phyloP scores from a whole-genome alignment of 257 asterid genomes.

The Plantago ovata region DNA sequence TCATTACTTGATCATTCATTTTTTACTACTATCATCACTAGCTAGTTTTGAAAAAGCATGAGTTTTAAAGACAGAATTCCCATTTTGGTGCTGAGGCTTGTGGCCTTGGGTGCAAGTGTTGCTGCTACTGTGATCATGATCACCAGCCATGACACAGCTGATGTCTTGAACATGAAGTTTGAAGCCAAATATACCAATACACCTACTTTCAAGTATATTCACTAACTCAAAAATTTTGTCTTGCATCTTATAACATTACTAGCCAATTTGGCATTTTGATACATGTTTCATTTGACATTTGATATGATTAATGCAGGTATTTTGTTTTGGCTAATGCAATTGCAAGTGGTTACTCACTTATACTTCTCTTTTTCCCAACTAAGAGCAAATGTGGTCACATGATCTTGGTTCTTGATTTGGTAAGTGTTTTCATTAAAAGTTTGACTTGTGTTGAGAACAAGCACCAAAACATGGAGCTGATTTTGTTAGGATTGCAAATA shows the following conservation, averaged over 20 bases:
- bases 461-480: too few relatives aligned
- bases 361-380: constrained; percentile 50
- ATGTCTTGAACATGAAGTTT: constrained; percentile 55
- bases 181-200: constrained; percentile 66
- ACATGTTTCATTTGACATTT: background rate
- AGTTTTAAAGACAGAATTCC: constrained; percentile 43
- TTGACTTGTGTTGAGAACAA: too few relatives aligned
- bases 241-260: background rate
- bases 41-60: constrained; percentile 26
- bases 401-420: constrained; percentile 62
- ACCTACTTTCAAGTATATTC: constrained; percentile 61
- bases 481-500: background rate
- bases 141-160: constrained; percentile 61
- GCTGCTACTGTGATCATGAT: constrained; percentile 55
- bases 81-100: constrained; percentile 52
- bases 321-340: constrained; percentile 58
- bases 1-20: background rate
- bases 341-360: constrained; percentile 56
- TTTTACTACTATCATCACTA: too few relatives aligned
- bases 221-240: background rate
- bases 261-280: background rate
- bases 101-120: constrained; percentile 62
- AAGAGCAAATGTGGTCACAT: constrained; percentile 43
- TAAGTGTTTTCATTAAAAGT: constrained; percentile 26
- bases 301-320: constrained; percentile 61